Evolutionary conservation across 805 yeast species (phyloP).

Genomic region (Starmerella powellii): DNA sequence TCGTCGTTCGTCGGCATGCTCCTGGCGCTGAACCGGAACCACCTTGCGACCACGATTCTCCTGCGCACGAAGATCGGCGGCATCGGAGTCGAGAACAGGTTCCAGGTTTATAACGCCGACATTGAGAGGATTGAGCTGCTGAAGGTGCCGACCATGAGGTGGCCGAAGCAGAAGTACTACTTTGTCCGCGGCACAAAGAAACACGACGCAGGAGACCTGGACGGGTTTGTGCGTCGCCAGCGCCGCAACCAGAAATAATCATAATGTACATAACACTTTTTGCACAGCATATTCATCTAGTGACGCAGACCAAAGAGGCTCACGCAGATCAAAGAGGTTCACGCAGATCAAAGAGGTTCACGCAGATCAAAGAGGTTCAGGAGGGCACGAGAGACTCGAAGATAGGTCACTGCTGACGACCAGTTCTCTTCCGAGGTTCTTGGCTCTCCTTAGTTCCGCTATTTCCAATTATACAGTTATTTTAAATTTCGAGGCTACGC

Average conservation of each 20-base stretch:
- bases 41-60: conserved; percentile 61
- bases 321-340: no score
- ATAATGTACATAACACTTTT: not conserved
- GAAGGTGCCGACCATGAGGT: conserved; percentile 57
- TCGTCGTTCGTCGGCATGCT: conserved; percentile 64
- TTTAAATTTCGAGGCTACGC: no score
- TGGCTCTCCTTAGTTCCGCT: no score
- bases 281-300: no score
- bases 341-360: no score
- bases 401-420: no score
- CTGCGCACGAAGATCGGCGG: conserved; percentile 72
- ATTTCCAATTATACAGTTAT: no score
- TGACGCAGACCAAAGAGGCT: no score
- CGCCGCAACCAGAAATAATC: conserved; percentile 3
- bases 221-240: conserved; percentile 27
- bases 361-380: no score
- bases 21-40: conserved; percentile 60
- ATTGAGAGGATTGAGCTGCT: conserved; percentile 66
- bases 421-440: no score
- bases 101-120: conserved; percentile 70
- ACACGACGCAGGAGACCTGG: conserved; percentile 31
- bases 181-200: conserved; percentile 57
- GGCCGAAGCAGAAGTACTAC: conserved; percentile 75
- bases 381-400: no score
- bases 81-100: conserved; percentile 73